A percentile compares a stretch with the other conserved stretches of the same genome.
phyloP scores from a whole-genome alignment of 306 rosid genomes.

The Senna tora region DNA sequence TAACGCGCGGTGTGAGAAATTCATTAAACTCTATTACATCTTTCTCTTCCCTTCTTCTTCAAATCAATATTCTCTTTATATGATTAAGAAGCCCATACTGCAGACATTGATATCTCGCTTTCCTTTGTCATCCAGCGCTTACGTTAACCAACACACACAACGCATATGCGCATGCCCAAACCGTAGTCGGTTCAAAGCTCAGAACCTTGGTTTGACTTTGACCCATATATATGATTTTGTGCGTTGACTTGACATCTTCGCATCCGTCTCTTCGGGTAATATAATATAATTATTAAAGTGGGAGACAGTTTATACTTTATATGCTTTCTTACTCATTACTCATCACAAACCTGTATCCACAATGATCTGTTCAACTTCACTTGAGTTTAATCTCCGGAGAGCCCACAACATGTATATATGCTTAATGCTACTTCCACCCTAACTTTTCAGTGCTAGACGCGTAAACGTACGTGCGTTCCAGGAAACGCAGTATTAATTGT shows the following conservation, averaged over 20 bases:
- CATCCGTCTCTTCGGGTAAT: neutral
- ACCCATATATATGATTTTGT: neutral
- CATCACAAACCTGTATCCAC: neutral
- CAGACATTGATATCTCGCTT: neutral
- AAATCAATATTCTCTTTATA: too few relatives aligned
- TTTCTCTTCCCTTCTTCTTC: too few relatives aligned
- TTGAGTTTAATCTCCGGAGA: too few relatives aligned
- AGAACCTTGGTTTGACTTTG: neutral
- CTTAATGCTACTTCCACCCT: too few relatives aligned
- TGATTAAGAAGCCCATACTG: constrained; percentile 5
- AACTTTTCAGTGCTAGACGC: too few relatives aligned
- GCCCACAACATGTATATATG: too few relatives aligned
- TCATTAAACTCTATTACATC: neutral
- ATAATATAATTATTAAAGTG: too few relatives aligned
- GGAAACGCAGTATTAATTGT: too few relatives aligned
- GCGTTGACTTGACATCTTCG: constrained; percentile 11
- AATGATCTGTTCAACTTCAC: too few relatives aligned
- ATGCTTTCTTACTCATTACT: neutral
- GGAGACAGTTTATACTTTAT: neutral
- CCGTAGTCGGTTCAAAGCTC: constrained; percentile 3
- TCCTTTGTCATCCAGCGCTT: neutral
- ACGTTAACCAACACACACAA: neutral
- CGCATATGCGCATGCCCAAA: neutral
- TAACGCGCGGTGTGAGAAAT: neutral
- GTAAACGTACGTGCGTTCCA: too few relatives aligned